Base-by-base conservation (phyloP, 1,284 basidiomycete species). In the Leccinum insigne region DNA sequence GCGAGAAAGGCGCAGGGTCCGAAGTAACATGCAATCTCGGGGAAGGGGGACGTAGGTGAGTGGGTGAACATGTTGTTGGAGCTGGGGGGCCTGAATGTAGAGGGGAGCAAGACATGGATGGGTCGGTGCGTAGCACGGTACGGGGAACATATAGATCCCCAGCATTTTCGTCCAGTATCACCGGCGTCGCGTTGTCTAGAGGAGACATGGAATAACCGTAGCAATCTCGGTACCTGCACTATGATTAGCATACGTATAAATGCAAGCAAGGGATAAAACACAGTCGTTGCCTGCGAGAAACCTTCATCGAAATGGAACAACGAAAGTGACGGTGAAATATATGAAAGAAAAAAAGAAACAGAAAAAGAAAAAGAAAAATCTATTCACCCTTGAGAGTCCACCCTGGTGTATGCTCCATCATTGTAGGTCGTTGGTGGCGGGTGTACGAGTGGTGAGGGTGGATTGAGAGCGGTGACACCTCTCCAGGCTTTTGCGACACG, bases 401-500 rank as follows among this genome's bases (percentile, higher is more conserved):
- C 73, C 59, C 61, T 72, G 11, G 63, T 57, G 40, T 71, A 75
- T 44, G 40, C 70, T 60, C 63, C 59, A 49, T 76, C 73, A 32
- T 44, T 47, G 61, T 70, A 75, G 0, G 72, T 67, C 52, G 56
- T 74, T 18, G 74, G 70, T 13, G 77, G 75, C 2, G 66, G 67
- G 16, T 67, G 57, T 14, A 57, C 29, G 32, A 72, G 63, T 9
- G 74, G 66, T 9, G 68, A 73, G 3, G 77, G 71, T 26, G 78
- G 70, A n/a, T 78, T 73, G 67, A 91, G 78, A 4, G 90, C 88
- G n/a, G 86, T 85, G 26, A 91, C 78, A 1, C 90, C 90, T 8
- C 90, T 79, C 90, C 90, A 92, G 38, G 83, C 78, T 42, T 83
- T 81, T 10, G 90, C 88, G n/a, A 86, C 83, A 16, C 80, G 77